Percentiles rank a stretch among this genome's conserved stretches.
Evolutionary conservation across 2,329 filamentous ascomycete species (phyloP).

Genomic region (Trichoderma pleuroti): DNA sequence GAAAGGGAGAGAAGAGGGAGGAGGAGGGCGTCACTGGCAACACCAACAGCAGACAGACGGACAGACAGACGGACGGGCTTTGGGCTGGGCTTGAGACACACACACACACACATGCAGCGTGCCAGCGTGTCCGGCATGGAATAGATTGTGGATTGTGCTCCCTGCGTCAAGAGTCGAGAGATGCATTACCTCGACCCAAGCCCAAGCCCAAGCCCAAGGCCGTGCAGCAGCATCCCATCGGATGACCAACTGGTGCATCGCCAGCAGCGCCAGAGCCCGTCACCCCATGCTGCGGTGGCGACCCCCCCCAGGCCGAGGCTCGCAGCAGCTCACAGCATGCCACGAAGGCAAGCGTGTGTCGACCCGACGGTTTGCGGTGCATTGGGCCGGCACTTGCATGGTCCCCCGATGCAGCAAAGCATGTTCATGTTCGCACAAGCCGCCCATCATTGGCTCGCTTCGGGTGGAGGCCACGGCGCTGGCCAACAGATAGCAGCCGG

Average conservation of each 20-base stretch:
- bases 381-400: conserved; percentile 21
- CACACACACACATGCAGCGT: neutral
- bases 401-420: conserved; percentile 18
- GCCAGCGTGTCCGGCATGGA: conserved; percentile 18
- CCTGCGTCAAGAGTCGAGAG: neutral
- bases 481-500: conserved; percentile 8
- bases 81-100: neutral
- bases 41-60: neutral
- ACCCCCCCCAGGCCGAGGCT: conserved; percentile 3
- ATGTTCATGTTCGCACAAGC: conserved; percentile 10
- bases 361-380: conserved; percentile 21
- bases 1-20: neutral
- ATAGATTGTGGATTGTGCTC: neutral
- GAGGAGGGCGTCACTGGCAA: neutral
- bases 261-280: neutral
- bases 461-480: conserved; percentile 6
- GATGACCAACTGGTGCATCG: conserved; percentile 19
- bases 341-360: conserved; percentile 37
- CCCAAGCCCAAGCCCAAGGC: too few species aligned
- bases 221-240: conserved; percentile 15
- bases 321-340: conserved; percentile 30
- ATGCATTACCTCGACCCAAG: too few species aligned
- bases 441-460: conserved; percentile 14
- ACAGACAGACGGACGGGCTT: neutral
- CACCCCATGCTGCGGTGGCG: conserved; percentile 16